These are phyloP conservation scores for Dunaliella primolecta DNA, from an alignment of 139 green algal genomes.

Conservation along the genomic window DNA sequence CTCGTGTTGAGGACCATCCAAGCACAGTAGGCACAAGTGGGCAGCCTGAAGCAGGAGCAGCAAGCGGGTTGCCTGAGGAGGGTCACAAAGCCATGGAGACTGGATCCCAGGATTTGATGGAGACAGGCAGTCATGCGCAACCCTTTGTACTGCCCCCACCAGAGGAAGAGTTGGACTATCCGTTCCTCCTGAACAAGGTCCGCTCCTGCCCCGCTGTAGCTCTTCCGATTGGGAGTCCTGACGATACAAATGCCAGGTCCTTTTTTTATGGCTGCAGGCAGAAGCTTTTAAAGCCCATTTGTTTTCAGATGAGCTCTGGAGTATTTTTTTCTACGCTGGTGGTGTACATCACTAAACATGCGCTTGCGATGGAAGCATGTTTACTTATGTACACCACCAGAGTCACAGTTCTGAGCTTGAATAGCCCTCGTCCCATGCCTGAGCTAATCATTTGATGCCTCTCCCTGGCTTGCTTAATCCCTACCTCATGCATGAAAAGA, in stretches of 20 bases:
- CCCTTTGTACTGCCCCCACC: not conserved
- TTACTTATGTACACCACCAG: too few relatives aligned
- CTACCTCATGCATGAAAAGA: too few relatives aligned
- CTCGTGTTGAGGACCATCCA: not conserved
- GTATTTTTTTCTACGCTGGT: not conserved
- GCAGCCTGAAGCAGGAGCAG: not conserved
- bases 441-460: too few relatives aligned
- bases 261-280: not conserved
- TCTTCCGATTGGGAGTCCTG: not conserved
- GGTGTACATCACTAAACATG: not conserved
- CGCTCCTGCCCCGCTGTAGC: not conserved
- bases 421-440: too few relatives aligned
- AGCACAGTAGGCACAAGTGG: not conserved
- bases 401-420: too few relatives aligned
- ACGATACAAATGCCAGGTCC: not conserved
- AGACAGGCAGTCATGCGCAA: not conserved
- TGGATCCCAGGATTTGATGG: not conserved
- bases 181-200: conserved; percentile 67
- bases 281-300: not conserved
- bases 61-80: not conserved
- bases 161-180: conserved; percentile 82
- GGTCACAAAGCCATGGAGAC: not conserved
- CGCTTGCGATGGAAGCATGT: not conserved
- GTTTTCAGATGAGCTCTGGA: not conserved
- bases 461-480: too few relatives aligned